phyloP scores from a whole-genome alignment of 768 basidiomycete species.

The Stropharia rugosoannulata region DNA sequence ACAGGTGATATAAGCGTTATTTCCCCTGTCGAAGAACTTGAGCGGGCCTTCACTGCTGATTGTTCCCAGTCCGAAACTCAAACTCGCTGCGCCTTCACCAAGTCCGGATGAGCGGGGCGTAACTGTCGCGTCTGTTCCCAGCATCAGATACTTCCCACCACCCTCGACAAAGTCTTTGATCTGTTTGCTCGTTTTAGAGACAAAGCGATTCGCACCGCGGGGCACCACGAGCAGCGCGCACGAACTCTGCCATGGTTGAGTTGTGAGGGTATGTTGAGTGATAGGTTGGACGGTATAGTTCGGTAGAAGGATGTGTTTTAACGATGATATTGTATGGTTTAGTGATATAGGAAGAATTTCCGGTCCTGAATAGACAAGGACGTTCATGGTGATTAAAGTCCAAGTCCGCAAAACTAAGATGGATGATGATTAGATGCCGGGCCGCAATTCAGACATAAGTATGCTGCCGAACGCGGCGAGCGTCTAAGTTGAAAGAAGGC shows the following conservation, averaged over 20 bases:
- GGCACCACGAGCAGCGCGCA: slow-evolving; percentile 83
- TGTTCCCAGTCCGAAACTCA: slow-evolving; percentile 21
- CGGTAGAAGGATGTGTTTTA: slow-evolving; percentile 61
- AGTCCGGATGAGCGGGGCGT: slow-evolving; percentile 22
- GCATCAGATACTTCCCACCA: slow-evolving; percentile 72
- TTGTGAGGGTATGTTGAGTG: slow-evolving; percentile 50
- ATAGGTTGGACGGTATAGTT: slow-evolving; percentile 80
- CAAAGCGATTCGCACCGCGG: slow-evolving; percentile 47
- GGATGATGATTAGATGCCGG: not conserved
- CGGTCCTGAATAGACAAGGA: slow-evolving; percentile 70
- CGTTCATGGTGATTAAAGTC: slow-evolving; percentile 49
- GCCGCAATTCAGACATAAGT: too few species aligned
- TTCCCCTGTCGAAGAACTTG: slow-evolving; percentile 33
- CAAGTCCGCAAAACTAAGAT: not conserved
- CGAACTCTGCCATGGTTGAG: slow-evolving; percentile 73
- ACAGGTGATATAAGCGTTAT: slow-evolving; percentile 29
- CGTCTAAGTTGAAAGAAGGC: too few species aligned
- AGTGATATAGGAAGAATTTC: slow-evolving; percentile 51
- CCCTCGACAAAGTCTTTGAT: slow-evolving; percentile 60
- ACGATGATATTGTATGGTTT: slow-evolving; percentile 39
- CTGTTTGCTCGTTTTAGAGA: slow-evolving; percentile 35
- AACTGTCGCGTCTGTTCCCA: slow-evolving; percentile 57
- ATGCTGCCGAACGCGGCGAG: too few species aligned
- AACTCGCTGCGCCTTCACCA: slow-evolving; percentile 37
- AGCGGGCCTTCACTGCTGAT: slow-evolving; percentile 22